Evolutionary conservation across 2,329 filamentous ascomycete genomes (phyloP), one percentile per base, ranked within the genome.

Genomic region (Aspergillus sp.): DNA sequence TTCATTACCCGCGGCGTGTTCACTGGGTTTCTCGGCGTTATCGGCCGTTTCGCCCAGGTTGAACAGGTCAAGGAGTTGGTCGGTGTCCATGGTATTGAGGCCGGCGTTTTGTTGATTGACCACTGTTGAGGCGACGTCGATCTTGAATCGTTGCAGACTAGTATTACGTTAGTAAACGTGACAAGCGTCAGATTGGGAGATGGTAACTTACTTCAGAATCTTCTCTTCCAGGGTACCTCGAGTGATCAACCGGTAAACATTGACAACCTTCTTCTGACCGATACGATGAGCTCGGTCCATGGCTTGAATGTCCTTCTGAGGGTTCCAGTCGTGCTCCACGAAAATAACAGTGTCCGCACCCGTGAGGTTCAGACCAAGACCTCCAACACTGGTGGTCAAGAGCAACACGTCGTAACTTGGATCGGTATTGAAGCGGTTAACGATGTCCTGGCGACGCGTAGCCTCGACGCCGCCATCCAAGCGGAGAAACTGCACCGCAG

Each of bases 291-390:
- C 94, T 54, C 94, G 90, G 69, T 99, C 94, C 94, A 99, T 99
- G 60, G 94, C 94, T 69, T 99, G 94, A 61, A 99, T 84, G 73
- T 99, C 94, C 73, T 96, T 96, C 70, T 99, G 94, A 30, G 94
- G 94, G 69, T 99, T 99, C 94, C 94, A 99, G 73, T 99, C 94
- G 73, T 99, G 95, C 73, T 99, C 94, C 26, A 99, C 95, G 65
- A 99, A 99, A 63, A 99, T 99, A 71, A 99, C 94, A 0, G 94
- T 99, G 73, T 99, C 94, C 3, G 94, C 94, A 60, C 94, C 94
- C 0, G 94, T 99, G 59, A 99, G 77, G 71, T 99, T 99, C 51
- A 99, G 82, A 24, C 94, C 94, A 1, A 99, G 79, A 57, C 94
- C 94, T 70, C 94, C 94, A 43, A 99, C 94, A 64, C 88, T 95